phyloP scores from a whole-genome alignment of 2,329 filamentous ascomycete species.

The Nemania bipapillata region DNA sequence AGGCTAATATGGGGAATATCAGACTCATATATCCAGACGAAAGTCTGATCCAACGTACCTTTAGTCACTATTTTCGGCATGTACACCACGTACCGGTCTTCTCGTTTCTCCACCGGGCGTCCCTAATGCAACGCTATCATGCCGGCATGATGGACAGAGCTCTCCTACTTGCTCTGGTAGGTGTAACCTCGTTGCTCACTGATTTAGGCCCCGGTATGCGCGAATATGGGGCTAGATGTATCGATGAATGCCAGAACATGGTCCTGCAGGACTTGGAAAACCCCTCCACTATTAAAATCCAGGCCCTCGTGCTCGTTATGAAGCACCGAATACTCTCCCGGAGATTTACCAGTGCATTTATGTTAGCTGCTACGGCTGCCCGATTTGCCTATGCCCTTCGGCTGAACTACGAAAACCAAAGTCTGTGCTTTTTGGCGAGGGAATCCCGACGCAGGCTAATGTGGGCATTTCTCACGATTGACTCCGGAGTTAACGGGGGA shows the following conservation, averaged over 20 bases:
- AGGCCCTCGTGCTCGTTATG: slow-evolving; percentile 59
- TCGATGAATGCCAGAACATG: slow-evolving; percentile 65
- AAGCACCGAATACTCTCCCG: slow-evolving; percentile 61
- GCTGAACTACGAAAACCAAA: slow-evolving; percentile 61
- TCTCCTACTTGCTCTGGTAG: slow-evolving; percentile 65
- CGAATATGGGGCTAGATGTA: slow-evolving; percentile 65
- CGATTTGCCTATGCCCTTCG: slow-evolving; percentile 62
- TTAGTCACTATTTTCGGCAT: slow-evolving; percentile 68
- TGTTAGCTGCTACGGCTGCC: slow-evolving; percentile 59
- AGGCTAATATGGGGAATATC: slow-evolving; percentile 48
- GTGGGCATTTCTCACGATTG: slow-evolving; percentile 63
- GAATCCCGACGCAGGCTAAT: slow-evolving; percentile 53
- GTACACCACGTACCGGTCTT: slow-evolving; percentile 69
- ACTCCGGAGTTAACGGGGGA: slow-evolving; percentile 60
- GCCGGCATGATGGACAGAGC: slow-evolving; percentile 66
- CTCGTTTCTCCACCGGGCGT: slow-evolving; percentile 68
- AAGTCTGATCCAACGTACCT: slow-evolving; percentile 62
- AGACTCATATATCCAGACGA: slow-evolving; percentile 59
- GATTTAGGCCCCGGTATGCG: slow-evolving; percentile 64
- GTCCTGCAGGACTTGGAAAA: slow-evolving; percentile 65
- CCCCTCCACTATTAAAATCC: slow-evolving; percentile 67
- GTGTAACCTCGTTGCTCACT: slow-evolving; percentile 66
- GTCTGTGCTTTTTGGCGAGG: slow-evolving; percentile 55
- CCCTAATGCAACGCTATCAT: slow-evolving; percentile 69
- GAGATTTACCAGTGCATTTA: slow-evolving; percentile 60